Base-by-base conservation (phyloP, 2,329 filamentous ascomycete species). In the Rutstroemia sydowiana region DNA sequence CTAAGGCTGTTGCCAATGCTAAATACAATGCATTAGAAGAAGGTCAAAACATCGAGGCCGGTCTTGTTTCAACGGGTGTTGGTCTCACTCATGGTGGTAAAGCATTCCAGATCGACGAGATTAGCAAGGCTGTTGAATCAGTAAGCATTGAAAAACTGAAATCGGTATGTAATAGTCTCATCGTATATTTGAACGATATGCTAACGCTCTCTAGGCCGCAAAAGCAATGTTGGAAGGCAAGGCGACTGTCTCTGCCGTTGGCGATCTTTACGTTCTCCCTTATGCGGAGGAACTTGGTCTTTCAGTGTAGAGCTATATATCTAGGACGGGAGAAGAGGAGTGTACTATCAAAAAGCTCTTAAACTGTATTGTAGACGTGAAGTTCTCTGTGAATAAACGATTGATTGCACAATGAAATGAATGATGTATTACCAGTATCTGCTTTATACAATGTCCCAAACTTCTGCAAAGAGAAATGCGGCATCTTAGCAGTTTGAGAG, bases 231-330 rank as follows among this genome's bases (percentile, higher is more conserved):
- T 97, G 59, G 86, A 91, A 61, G 83, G 82, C 71, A 97, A 91
- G 79, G 91, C 92, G 47, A 85, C 88, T 49, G 87, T 96, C 58
- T 86, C 89, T 57, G 79, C 88, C 54, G 90, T 97, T 57, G 93
- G 93, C 70, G 93, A 98, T 70, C 79, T 98, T 64, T 86, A 88
- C 71, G 79, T 85, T 65, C 82, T 98, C 68, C 93, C 93, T 53
- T 98, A 85, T 69, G 93, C 90, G 61, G 88, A 91, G 73, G 93
- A 98, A 69, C 78, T 98, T 70, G 95, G 92, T 64, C 81, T 98
- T 68, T 88, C 85, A 70, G 89, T 95, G 80, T 98, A 95, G 81
- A 81, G 48, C 48, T 51, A 46, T 52, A 46, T 52, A 52, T 57
- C 40, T 42, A 53, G 50, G 43, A 42, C 18, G 52, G 51, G 48